Base-by-base conservation (phyloP, 139 green algal genomes). In the Dunaliella sp. region DNA sequence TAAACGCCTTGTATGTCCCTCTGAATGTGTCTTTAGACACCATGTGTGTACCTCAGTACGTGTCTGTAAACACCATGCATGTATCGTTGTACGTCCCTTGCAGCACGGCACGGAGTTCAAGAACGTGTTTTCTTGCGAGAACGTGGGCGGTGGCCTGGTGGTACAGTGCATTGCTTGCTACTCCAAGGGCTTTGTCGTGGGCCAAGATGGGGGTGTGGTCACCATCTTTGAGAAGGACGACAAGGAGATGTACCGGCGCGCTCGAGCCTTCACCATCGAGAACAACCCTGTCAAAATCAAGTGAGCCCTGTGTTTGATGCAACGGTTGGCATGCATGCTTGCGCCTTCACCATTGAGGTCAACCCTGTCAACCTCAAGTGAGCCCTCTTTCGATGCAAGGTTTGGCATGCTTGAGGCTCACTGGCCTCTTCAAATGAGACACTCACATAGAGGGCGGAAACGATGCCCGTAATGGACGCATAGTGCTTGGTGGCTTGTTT, bases 151-250 rank as follows among this genome's bases (percentile, higher is more conserved):
- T 7, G 91, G 89, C 3, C 83, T 87, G 1, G 82, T 84, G 24
- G 87, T 95, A 7, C 86, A 91, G 32, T 91, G 89, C 28, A 87
- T 98, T 28, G 86, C 88, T 7, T 73, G 86, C 0, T 93, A 93
- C 84, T 88, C 86, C 85, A 97, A 96, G 90, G 94, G 94, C 81
- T 96, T 96, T 90, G 90, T 95, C 77, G 94, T 91, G 37, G 94
- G 92, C 2, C 89, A 93, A 57, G 59, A 81, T 35, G 73, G 79
- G 0, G 95, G 95, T 25, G 80, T 89, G 36, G 87, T 97, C 34
- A 87, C 88, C 3, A 87, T 96, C 12, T 96, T 94, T 86, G 95
- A 97, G 77, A 88, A 82, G 1, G 93, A 95, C 58, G 92, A 92
- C 65, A 93, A 92, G 87, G 92, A 93, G 65, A 90, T 91, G 65